Evolutionary conservation across 129 eudicot species (phyloP), one percentile per base, ranked within the genome.

Genomic region (Flaveria brownii): DNA sequence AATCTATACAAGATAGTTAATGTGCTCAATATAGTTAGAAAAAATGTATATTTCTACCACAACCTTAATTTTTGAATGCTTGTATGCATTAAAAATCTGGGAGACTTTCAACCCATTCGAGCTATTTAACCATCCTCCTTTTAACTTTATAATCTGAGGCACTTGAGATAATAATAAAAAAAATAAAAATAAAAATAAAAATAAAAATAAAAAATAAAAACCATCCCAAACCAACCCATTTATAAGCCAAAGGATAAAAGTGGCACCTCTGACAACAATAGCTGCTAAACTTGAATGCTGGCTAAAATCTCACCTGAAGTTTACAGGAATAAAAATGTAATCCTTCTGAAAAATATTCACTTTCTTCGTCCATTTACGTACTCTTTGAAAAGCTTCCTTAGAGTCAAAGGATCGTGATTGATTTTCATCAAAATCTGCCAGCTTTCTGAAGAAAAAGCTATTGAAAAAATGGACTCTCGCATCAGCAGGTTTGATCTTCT

Each of bases 361-460:
- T 78, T 86, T 91, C 86, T 80, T 91, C 56, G 97, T 91, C 97
- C 97, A 91, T 80, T 88, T 91, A 73, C 80, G 88, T 79, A 88
- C 94, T 67, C 83, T 82, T 59, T 78, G 89, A 84, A 88, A 91
- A 83, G 91, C 89, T 73, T 36, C 88, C 74, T 82, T 81, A 66
- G 83, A 81, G 64, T 73, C 88, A 65, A 62, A 52, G 36, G 73
- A 73, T 36, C 46, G 79, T 10, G 82, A 80, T 43, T 51, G 73
- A 80, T 80, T 82, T 76, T 73, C 86, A 70, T 82, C 92, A 52
- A 87, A 72, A 84, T 81, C 89, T 23, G 81, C 93, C 79, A 91
- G 85, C 90, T 91, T 91, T 75, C 82, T 86, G 66, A 88, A 91
- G 91, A 91, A 91, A 79, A 91, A 91, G 68, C 88, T 80, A 60